Evolutionary conservation across 345 rosid genomes (phyloP).

Genomic region (Lenwebbia sp.): DNA sequence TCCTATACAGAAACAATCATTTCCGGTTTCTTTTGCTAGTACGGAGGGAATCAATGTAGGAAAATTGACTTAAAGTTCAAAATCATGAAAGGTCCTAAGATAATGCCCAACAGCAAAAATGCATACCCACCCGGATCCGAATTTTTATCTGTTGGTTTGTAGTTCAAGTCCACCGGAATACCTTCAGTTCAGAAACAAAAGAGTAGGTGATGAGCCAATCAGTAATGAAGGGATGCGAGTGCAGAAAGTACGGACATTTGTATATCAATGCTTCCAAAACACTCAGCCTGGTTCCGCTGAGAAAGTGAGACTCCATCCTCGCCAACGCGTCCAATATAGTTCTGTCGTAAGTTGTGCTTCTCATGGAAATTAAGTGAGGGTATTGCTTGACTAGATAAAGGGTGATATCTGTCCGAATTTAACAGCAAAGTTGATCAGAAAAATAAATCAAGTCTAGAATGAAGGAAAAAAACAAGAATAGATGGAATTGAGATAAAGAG

Average conservation of each 20-base stretch:
- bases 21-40: background rate
- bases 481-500: background rate
- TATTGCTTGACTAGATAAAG: background rate
- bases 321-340: background rate
- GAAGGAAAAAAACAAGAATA: background rate
- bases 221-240: background rate
- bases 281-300: background rate
- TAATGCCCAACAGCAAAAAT: too few species aligned
- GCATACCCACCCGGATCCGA: too few species aligned
- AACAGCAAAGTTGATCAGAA: background rate
- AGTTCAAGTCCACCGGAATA: too few species aligned
- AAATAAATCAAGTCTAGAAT: background rate
- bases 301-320: background rate
- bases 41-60: too few species aligned
- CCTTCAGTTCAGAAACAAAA: too few species aligned
- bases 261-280: background rate
- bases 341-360: background rate
- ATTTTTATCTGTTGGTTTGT: too few species aligned
- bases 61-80: too few species aligned
- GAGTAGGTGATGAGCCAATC: background rate
- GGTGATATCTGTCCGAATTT: background rate
- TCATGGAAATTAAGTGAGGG: background rate
- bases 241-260: background rate
- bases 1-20: fast-evolving
- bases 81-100: too few species aligned